Evolutionary conservation across 2,329 filamentous ascomycete genomes (phyloP), one percentile per base, ranked within the genome.

Genomic region (Aspergillus aculeatus): DNA sequence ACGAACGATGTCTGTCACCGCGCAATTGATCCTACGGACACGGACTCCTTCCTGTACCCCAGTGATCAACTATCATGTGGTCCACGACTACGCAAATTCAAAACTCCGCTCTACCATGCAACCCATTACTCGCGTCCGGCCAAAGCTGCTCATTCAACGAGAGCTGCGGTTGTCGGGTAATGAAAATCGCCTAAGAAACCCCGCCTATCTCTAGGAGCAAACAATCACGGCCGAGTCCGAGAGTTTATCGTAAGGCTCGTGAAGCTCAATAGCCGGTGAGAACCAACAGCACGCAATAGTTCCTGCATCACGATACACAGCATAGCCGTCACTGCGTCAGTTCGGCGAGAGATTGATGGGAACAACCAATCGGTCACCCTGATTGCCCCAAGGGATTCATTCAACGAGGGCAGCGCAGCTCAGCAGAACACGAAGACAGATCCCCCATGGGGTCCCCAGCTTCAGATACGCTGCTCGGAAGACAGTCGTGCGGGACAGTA

Each of bases 1-100:
- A 29, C 24, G 16, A 47, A 6, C 29, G 11, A 29, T 35, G 16
- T 29, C 41, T 32, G 14, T n/a, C 41, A 48, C 41, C 19, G n/a
- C 53, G 32, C 11, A 23, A 35, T 16, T n/a, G 24, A 14, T 4
- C 41, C 38, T n/a, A 26, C 23, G 23, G 23, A 50, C 48, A n/a
- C 26, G 21, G 14, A 16, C 41, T 35, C 41, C 11, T 31, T 55
- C 24, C 41, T 47, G 53, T 55, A 48, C 53, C 29, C 41, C 47
- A 47, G 41, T 47, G 53, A 55, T 55, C 41, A 55, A 55, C 53
- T 23, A 35, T 55, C 53, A 55, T 41, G 24, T 55, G 53, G 53
- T n/a, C 38, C 31, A 29, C 35, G 23, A 47, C 26, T 55, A 31
- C 41, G 48, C 32, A 19, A 16, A 11, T 19, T 21, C 14, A 11